Percentiles rank a stretch among this genome's conserved stretches.
phyloP scores from a whole-genome alignment of 75 land plant species.

The Ceratopteris richardii region DNA sequence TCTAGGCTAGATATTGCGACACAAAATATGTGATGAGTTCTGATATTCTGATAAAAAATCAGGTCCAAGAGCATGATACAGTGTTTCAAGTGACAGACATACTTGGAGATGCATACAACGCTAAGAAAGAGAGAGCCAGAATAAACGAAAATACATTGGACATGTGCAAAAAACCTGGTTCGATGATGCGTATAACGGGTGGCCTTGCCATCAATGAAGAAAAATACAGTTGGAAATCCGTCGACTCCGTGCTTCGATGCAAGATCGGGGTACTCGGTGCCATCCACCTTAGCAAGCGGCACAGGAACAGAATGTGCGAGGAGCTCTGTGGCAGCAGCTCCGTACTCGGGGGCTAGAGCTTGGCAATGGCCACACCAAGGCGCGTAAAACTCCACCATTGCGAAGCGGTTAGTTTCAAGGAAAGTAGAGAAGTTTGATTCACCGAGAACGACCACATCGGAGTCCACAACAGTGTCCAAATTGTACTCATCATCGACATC shows the following conservation, averaged over 20 bases:
- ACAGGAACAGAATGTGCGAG: slow-evolving; percentile 48
- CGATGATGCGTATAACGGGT: slow-evolving; percentile 44
- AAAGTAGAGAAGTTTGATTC: slow-evolving; percentile 56
- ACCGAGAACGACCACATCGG: slow-evolving; percentile 68
- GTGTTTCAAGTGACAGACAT: no score
- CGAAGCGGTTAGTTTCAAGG: slow-evolving; percentile 43
- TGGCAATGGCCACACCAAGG: slow-evolving; percentile 99
- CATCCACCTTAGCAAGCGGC: slow-evolving; percentile 76
- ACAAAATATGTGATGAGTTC: no score
- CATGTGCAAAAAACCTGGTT: no score
- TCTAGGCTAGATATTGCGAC: no score
- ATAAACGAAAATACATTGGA: no score
- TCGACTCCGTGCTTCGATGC: slow-evolving; percentile 61
- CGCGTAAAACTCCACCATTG: slow-evolving; percentile 95
- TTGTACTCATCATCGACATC: slow-evolving; percentile 3
- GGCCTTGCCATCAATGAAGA: slow-evolving; percentile 74
- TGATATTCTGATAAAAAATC: no score
- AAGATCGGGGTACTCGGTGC: slow-evolving; percentile 63
- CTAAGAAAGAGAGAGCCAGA: no score
- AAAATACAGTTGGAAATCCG: slow-evolving; percentile 73
- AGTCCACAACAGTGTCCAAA: slow-evolving; percentile 35
- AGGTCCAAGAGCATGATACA: no score
- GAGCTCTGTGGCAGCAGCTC: slow-evolving; percentile 88
- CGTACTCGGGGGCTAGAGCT: slow-evolving; percentile 84
- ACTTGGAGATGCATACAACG: no score